These are phyloP conservation scores for Hypoxylon sp. DNA, from an alignment of 2,329 filamentous ascomycete species.

Conservation along the genomic window DNA sequence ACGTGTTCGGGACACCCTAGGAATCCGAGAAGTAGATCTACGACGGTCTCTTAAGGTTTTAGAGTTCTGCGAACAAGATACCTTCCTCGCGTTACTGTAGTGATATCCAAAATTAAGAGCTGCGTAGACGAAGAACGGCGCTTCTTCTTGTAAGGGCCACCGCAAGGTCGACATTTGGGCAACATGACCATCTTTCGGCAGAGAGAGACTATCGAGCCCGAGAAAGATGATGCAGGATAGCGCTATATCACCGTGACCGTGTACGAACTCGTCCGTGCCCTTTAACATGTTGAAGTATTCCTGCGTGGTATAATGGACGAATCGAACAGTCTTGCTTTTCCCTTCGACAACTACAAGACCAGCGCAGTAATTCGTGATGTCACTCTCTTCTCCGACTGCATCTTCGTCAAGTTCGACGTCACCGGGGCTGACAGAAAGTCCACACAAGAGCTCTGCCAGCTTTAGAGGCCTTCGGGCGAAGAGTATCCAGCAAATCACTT, in stretches of 20 bases:
- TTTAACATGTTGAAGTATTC: slow-evolving; percentile 28
- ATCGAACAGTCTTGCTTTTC: slow-evolving; percentile 26
- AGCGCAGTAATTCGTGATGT: slow-evolving; percentile 26
- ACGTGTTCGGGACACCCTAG: slow-evolving; percentile 15
- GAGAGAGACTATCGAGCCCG: slow-evolving; percentile 4
- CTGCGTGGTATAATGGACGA: slow-evolving; percentile 29
- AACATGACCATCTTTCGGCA: slow-evolving; percentile 15
- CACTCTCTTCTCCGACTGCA: slow-evolving; percentile 21
- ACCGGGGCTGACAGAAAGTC: slow-evolving; percentile 15
- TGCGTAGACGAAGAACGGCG: slow-evolving; percentile 22
- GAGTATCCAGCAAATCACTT: slow-evolving; percentile 26
- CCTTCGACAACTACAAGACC: slow-evolving; percentile 28
- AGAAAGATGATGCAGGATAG: slow-evolving; percentile 23
- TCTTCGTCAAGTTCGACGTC: slow-evolving; percentile 26
- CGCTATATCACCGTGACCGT: slow-evolving; percentile 25
- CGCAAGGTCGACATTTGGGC: slow-evolving; percentile 16
- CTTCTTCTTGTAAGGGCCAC: slow-evolving; percentile 15
- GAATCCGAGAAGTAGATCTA: slow-evolving; percentile 10
- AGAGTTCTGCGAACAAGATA: not conserved
- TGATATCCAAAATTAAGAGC: slow-evolving; percentile 27
- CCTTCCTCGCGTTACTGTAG: slow-evolving; percentile 5
- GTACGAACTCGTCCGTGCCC: slow-evolving; percentile 10
- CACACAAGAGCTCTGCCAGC: slow-evolving; percentile 23
- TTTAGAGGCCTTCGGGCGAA: slow-evolving; percentile 23
- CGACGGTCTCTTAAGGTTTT: slow-evolving; percentile 1